phyloP scores from a whole-genome alignment of 305 asterid species.

The Nicotiana rustica region DNA sequence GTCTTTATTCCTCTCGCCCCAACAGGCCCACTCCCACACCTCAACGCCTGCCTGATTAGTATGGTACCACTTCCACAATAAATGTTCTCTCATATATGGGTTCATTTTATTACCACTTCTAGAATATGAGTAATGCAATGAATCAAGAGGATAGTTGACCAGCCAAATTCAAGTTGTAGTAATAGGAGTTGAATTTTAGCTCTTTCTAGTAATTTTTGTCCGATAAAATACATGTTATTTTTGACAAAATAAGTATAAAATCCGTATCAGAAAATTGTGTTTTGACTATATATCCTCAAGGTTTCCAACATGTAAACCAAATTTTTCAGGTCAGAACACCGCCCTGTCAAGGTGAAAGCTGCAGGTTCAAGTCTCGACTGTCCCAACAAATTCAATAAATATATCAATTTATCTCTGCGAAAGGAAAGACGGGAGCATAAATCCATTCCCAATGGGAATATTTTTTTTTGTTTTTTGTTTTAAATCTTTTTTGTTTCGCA shows the following conservation, averaged over 20 bases:
- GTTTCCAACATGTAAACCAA: neutral
- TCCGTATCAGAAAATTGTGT: neutral
- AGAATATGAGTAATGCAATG: neutral
- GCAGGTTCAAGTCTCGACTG: too few species aligned
- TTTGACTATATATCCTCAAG: neutral
- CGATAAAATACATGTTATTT: neutral
- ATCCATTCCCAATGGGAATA: too few species aligned
- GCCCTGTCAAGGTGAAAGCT: too few species aligned
- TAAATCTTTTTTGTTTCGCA: too few species aligned
- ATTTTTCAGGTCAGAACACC: too few species aligned
- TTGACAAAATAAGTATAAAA: neutral
- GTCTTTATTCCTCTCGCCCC: neutral
- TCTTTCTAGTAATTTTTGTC: neutral
- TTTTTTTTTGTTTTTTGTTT: too few species aligned
- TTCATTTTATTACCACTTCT: neutral
- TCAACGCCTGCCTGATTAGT: conserved; percentile 19
- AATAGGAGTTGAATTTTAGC: neutral
- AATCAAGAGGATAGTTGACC: neutral
- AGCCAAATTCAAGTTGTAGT: neutral
- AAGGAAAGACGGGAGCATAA: too few species aligned
- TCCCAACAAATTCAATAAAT: too few species aligned
- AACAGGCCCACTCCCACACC: conserved; percentile 23
- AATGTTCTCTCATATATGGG: neutral
- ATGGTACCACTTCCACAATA: neutral
- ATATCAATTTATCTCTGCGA: too few species aligned